These are phyloP conservation scores for Saccharum spontaneum DNA, from an alignment of 176 grass and related monocot species.

Conservation along the genomic window DNA sequence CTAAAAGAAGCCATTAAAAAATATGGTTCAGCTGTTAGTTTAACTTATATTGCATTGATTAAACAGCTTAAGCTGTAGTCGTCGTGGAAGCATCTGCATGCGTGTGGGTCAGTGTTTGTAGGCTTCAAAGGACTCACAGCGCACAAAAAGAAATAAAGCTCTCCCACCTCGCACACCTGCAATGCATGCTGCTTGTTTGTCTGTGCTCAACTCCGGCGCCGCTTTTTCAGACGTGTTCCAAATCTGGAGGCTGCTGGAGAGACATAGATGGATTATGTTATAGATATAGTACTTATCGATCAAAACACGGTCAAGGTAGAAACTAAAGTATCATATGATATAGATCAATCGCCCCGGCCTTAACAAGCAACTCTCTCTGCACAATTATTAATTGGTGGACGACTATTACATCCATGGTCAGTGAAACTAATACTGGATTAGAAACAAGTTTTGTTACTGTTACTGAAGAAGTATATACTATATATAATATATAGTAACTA, in stretches of 20 bases:
- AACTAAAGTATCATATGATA: neutral
- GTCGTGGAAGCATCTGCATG: constrained; percentile 15
- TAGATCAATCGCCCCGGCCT: too few relatives aligned
- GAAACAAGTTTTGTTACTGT: too few relatives aligned
- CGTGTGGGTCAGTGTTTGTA: constrained; percentile 52
- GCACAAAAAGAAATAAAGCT: neutral
- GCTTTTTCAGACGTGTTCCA: constrained; percentile 30
- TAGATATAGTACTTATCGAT: neutral
- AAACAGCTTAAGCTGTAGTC: neutral
- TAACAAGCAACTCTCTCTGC: too few relatives aligned
- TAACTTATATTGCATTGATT: neutral
- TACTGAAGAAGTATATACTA: too few relatives aligned
- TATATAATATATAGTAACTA: neutral
- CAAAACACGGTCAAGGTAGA: neutral
- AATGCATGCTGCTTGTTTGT: constrained; percentile 31
- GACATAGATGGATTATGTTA: neutral
- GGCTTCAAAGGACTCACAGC: constrained; percentile 34
- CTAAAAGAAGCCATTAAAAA: neutral
- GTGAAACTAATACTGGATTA: too few relatives aligned
- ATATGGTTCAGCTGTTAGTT: neutral
- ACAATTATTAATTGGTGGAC: neutral
- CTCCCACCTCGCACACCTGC: neutral
- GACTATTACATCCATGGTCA: neutral
- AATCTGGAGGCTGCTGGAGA: constrained; percentile 21
- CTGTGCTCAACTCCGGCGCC: constrained; percentile 46